Base-by-base conservation (phyloP, 805 yeast species). In the Phaffomyces thermotolerans region DNA sequence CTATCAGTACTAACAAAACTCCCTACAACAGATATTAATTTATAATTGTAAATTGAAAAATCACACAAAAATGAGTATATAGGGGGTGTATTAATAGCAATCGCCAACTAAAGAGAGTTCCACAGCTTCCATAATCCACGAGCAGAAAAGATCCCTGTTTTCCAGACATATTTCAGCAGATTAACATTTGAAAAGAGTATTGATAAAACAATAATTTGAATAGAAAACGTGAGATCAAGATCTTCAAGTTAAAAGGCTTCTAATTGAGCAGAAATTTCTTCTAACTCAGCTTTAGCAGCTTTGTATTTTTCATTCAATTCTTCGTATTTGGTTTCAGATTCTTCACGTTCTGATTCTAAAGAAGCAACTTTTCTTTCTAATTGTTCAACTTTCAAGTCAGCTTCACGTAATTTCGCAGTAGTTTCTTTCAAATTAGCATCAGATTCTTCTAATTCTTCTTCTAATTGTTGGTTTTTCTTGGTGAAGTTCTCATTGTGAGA, bases 341-440 rank as follows among this genome's bases (percentile, higher is more conserved):
- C 85, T 56, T 87, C 93, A 69, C 86, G 88, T 73, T 93, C 98
- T 54, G 82, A 72, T 72, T 91, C 98, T 63, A 90, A 76, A 32
- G 95, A 86, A 48, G 87, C 76, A 47, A 91, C 95, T 72, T 84
- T 88, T 72, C 95, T 86, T 71, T 89, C 96, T 67, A 88, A 77
- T 68, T 88, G 95, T 71, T 93, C 99, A 54, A 93, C 91, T 73
- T 88, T 88, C 71, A 93, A 79, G 63, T 93, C 99, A 46, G 95
- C 81, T 65, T 88, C 95, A 69, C 96, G 87, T 66, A 91, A 77
- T 72, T 89, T 90, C 62, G 84, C 88, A 51, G 95, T 88, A 53
- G 96, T 85, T 68, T 86, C 95, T 71, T 88, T 85, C 75, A 89
- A 76, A 73, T 86, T 84, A 65, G 80, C 78, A 67, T 91, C 97